Percentiles rank a stretch among this genome's conserved stretches.
These are phyloP conservation scores for Candida maltosa DNA, from an alignment of 805 yeast genomes.

Conservation along the genomic window DNA sequence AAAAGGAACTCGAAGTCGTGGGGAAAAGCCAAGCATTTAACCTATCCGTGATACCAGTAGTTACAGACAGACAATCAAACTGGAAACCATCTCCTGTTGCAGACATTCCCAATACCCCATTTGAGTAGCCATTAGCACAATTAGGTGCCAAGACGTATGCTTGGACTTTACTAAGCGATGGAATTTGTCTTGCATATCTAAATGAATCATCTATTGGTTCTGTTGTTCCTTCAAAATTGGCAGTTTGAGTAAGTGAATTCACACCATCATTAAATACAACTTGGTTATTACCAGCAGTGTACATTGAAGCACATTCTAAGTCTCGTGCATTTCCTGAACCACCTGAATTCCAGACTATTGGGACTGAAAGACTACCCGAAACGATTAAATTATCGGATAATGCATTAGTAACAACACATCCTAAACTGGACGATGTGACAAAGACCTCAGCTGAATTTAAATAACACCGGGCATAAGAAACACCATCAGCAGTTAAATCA, in stretches of 20 bases:
- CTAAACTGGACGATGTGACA: constrained; percentile 14
- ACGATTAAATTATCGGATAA: constrained; percentile 12
- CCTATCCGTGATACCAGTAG: constrained; percentile 14
- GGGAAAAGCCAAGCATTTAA: constrained; percentile 19
- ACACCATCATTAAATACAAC: constrained; percentile 15
- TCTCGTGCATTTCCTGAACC: constrained; percentile 14
- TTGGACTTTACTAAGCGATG: constrained; percentile 11
- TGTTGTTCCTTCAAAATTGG: constrained; percentile 8
- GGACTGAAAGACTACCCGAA: constrained; percentile 17
- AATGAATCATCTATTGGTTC: too few relatives aligned
- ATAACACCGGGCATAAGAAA: constrained; percentile 20
- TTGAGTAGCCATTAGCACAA: constrained; percentile 19
- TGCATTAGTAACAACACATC: constrained; percentile 16
- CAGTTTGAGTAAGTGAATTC: constrained; percentile 11
- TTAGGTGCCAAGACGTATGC: constrained; percentile 11
- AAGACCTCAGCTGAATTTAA: constrained; percentile 15
- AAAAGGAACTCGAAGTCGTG: constrained; percentile 1
- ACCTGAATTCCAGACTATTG: constrained; percentile 20
- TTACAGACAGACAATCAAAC: constrained; percentile 13
- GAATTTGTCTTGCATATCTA: constrained; percentile 13
- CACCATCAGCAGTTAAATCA: constrained; percentile 10
- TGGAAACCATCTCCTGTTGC: too few relatives aligned
- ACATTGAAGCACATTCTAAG: constrained; percentile 14
- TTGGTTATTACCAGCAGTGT: constrained; percentile 17
- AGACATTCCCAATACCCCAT: constrained; percentile 22